A percentile compares a stretch with the other conserved stretches of the same genome.
Conservation (phyloP, 1,284 basidiomycete genomes). For the Flammula alnicola region DNA sequence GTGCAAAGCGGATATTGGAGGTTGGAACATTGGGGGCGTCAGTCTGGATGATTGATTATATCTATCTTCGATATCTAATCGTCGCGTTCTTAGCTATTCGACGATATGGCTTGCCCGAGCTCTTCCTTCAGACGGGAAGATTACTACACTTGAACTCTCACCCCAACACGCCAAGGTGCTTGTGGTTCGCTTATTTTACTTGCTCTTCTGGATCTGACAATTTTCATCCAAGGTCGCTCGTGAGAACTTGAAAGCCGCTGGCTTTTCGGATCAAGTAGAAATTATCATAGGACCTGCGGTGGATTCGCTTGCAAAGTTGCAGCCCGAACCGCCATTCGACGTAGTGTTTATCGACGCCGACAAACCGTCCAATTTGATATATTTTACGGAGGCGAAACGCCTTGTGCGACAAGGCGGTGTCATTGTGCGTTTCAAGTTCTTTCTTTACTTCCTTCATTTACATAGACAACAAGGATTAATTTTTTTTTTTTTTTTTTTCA, state of each 20-base stretch:
- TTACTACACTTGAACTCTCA: constrained; percentile 55
- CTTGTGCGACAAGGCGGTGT: constrained; percentile 57
- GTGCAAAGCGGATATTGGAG: constrained; percentile 59
- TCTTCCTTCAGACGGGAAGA: constrained; percentile 54
- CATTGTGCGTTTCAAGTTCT: constrained; percentile 49
- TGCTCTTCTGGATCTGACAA: neutral
- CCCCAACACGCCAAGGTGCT: constrained; percentile 53
- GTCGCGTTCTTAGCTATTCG: constrained; percentile 48
- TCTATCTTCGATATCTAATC: neutral
- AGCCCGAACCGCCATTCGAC: constrained; percentile 53
- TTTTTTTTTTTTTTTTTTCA: neutral
- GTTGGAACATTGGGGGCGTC: constrained; percentile 69
- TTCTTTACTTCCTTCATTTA: no score
- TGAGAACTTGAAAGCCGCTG: constrained; percentile 54
- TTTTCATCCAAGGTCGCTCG: constrained; percentile 49
- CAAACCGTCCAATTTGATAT: constrained; percentile 51
- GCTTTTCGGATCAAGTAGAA: constrained; percentile 48
- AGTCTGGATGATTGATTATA: constrained; percentile 20
- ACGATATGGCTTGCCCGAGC: constrained; percentile 64
- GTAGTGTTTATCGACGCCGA: constrained; percentile 69
- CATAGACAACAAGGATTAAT: no score
- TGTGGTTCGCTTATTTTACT: neutral
- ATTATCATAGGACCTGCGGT: constrained; percentile 55
- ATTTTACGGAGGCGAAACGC: constrained; percentile 60
- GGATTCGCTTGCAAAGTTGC: constrained; percentile 47